phyloP scores from a whole-genome alignment of 192 early-diverging fungal species.

The Coemansia sp. region DNA sequence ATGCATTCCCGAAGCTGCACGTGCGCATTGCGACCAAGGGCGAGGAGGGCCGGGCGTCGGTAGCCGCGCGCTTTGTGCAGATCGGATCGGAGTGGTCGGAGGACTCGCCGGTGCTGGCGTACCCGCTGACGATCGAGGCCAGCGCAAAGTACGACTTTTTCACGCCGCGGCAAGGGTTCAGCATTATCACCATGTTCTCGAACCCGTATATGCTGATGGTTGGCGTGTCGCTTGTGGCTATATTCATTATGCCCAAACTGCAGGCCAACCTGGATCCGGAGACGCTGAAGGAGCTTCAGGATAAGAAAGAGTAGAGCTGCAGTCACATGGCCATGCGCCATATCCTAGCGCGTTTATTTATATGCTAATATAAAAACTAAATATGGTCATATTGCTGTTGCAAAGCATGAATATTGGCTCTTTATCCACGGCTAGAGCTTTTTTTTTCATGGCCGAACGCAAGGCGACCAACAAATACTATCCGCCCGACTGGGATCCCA shows the following conservation, averaged over 20 bases:
- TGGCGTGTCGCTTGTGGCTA: constrained; percentile 54
- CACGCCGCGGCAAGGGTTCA: constrained; percentile 60
- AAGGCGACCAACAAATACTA: constrained; percentile 69
- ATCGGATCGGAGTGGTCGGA: constrained; percentile 50
- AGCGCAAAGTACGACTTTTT: constrained; percentile 50
- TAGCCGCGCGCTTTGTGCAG: constrained; percentile 49
- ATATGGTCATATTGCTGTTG: neutral
- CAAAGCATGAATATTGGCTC: no score
- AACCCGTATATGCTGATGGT: constrained; percentile 73
- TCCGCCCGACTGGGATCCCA: constrained; percentile 87
- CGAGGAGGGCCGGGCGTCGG: constrained; percentile 32
- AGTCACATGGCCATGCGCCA: constrained; percentile 4
- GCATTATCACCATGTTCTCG: constrained; percentile 56
- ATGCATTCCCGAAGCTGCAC: constrained; percentile 51
- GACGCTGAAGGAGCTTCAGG: constrained; percentile 47
- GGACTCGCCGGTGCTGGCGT: constrained; percentile 34
- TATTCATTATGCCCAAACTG: constrained; percentile 65
- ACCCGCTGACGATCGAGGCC: constrained; percentile 47
- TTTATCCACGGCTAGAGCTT: neutral
- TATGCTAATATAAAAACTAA: neutral
- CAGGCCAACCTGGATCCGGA: constrained; percentile 62
- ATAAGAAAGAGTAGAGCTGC: constrained; percentile 2
- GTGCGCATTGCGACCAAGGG: constrained; percentile 35
- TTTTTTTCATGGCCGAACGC: constrained; percentile 24
- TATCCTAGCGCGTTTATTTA: neutral